Evolutionary conservation across 495 filamentous ascomycete genomes (phyloP), one percentile per base, ranked within the genome.

Genomic region (Penicillium psychrofluorescens): DNA sequence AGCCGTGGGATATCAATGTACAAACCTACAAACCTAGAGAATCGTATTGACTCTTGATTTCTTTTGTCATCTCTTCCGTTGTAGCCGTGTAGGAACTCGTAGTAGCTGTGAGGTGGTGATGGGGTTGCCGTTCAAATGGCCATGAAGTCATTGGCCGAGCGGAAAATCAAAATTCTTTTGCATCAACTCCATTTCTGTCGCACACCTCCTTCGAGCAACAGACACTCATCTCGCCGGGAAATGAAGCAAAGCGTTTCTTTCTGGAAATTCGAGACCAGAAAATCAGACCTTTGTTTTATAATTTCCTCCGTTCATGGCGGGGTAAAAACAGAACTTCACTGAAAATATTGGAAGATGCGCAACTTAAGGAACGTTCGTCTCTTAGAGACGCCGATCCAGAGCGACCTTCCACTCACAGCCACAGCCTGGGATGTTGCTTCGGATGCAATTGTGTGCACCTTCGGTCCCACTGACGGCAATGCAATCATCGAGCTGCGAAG

Each of bases 361-460:
- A 92, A 92, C 63, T 68, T 90, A 42, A 82, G 77, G 63, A 88
- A 78, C 65, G 77, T 86, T 55, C 78, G 67, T 76, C 80, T 70
- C 66, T 74, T 67, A 42, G 71, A 67, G 77, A 74, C 77, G 62
- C 63, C 65, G 53, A 66, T 68, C 59, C 72, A 64, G 59, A 67
- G 69, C 38, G 71, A 74, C 29, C 66, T 78, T 32, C 71, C 73
- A 50, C 67, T 90, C 49, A 84, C 84, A 43, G 80, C 88, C 7
- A 69, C 78, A 30, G 79, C 85, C 53, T 95, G 88, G 88, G 87
- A 91, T 62, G 76, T 76, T 36, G 68, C 78, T 33, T 77, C 75
- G 41, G 83, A 88, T 56, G 79, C 80, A 43, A 53, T 89, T 29
- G 67, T 95, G 44, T 85, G 83, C 62, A 79, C 86, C 44, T 80